These are phyloP conservation scores for Prunus yedoensis DNA, from an alignment of 331 rosid genomes.

Conservation along the genomic window DNA sequence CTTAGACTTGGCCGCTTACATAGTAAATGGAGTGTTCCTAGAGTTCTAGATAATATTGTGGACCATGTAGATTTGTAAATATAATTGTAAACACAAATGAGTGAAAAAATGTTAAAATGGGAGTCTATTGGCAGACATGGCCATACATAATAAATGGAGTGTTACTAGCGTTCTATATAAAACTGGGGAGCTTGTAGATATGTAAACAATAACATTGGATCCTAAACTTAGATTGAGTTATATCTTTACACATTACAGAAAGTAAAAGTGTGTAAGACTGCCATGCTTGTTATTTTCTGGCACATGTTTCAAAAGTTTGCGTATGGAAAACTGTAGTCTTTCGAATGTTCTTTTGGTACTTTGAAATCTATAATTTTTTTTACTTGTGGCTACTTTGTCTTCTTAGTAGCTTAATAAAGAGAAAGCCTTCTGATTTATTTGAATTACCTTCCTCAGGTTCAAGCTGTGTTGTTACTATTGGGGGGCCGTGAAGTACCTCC, in stretches of 20 bases:
- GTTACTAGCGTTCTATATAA: not conserved
- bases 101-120: conserved; percentile 1
- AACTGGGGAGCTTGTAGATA: not conserved
- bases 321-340: not conserved
- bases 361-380: not conserved
- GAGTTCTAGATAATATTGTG: not conserved
- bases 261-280: not conserved
- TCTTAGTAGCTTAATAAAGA: conserved; percentile 1
- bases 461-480: conserved; percentile 65
- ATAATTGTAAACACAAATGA: too few species aligned
- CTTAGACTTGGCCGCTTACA: not conserved
- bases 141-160: not conserved
- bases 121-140: not conserved
- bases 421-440: conserved; percentile 18
- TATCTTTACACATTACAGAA: not conserved
- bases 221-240: not conserved
- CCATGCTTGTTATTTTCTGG: not conserved
- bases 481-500: conserved; percentile 72
- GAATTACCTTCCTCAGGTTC: conserved; percentile 53
- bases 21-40: not conserved
- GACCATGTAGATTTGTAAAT: not conserved
- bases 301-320: not conserved
- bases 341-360: not conserved
- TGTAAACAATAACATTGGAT: not conserved
- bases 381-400: not conserved